Conservation (phyloP, 371 early-diverging fungal species). For the Amoeboaphelidium protococcarum region DNA sequence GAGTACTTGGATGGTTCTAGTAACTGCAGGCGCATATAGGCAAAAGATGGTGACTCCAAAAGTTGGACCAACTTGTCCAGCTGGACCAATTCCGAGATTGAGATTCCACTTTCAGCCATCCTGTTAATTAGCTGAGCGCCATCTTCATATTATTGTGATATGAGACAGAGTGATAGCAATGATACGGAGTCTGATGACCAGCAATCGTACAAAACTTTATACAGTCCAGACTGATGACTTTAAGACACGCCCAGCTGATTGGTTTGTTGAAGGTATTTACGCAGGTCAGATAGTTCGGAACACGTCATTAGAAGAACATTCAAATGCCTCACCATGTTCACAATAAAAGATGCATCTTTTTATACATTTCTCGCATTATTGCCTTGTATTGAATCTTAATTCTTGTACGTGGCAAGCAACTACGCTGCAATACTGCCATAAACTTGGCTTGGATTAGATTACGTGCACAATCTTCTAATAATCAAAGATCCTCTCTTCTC, state of each 20-base stretch:
- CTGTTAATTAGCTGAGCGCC: constrained; percentile 38
- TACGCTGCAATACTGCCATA: no score
- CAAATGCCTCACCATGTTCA: constrained; percentile 71
- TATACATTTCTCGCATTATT: no score
- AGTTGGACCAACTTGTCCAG: constrained; percentile 78
- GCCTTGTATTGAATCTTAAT: no score
- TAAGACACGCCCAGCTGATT: constrained; percentile 21
- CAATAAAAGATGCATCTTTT: no score
- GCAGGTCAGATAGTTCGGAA: constrained; percentile 49
- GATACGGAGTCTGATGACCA: constrained; percentile 82
- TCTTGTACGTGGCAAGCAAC: no score
- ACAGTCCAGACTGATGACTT: constrained; percentile 19
- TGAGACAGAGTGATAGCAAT: constrained; percentile 53
- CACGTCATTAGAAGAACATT: constrained; percentile 72
- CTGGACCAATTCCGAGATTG: constrained; percentile 60
- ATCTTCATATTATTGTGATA: constrained; percentile 71
- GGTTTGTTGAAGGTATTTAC: constrained; percentile 35
- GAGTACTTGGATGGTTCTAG: constrained; percentile 63
- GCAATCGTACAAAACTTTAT: constrained; percentile 43
- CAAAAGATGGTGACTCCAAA: constrained; percentile 78
- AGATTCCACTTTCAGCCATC: constrained; percentile 75
- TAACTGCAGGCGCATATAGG: constrained; percentile 60
- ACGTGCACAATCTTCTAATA: no score
- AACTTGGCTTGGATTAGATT: no score
- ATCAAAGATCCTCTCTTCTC: no score